A percentile compares a stretch with the other conserved stretches of the same genome.
phyloP scores from a whole-genome alignment of 148 eudicot species.

The Nepenthes mirabilis region DNA sequence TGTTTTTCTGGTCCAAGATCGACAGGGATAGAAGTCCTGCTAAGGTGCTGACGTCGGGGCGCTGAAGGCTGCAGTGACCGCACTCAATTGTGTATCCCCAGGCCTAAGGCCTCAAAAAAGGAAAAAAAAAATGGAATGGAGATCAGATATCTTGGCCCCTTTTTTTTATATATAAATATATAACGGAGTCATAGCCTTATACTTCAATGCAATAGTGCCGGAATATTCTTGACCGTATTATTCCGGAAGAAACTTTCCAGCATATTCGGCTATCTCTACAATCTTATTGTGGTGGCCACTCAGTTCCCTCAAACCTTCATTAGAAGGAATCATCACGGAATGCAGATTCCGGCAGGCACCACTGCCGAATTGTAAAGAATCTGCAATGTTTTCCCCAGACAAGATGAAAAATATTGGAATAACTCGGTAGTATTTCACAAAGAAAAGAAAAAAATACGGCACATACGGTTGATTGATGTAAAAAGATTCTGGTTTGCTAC shows the following conservation, averaged over 20 bases:
- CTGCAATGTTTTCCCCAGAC: slow-evolving; percentile 24
- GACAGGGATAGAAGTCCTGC: too few relatives aligned
- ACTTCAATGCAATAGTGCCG: too few relatives aligned
- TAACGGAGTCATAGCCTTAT: too few relatives aligned
- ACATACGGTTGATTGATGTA: slow-evolving; percentile 70
- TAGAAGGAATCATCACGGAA: slow-evolving; percentile 78
- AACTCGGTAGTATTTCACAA: background rate
- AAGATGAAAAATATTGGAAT: slow-evolving; percentile 4
- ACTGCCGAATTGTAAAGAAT: slow-evolving; percentile 74
- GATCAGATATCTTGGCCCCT: too few relatives aligned
- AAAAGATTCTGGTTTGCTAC: slow-evolving; percentile 64
- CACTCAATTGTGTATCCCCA: too few relatives aligned
- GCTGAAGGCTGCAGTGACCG: too few relatives aligned
- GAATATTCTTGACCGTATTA: slow-evolving; percentile 55
- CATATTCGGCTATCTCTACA: slow-evolving; percentile 76
- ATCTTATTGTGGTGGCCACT: slow-evolving; percentile 72
- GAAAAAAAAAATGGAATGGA: too few relatives aligned
- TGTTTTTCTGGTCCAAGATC: too few relatives aligned
- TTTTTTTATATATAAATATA: too few relatives aligned
- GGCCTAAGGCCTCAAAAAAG: too few relatives aligned
- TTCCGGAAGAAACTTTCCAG: slow-evolving; percentile 71
- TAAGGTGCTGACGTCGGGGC: too few relatives aligned
- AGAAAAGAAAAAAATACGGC: background rate
- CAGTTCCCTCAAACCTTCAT: slow-evolving; percentile 71
- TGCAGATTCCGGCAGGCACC: slow-evolving; percentile 72